A percentile compares a stretch with the other conserved stretches of the same genome.
phyloP scores from a whole-genome alignment of 2,329 filamentous ascomycete genomes.

The Talaromyces sp. region DNA sequence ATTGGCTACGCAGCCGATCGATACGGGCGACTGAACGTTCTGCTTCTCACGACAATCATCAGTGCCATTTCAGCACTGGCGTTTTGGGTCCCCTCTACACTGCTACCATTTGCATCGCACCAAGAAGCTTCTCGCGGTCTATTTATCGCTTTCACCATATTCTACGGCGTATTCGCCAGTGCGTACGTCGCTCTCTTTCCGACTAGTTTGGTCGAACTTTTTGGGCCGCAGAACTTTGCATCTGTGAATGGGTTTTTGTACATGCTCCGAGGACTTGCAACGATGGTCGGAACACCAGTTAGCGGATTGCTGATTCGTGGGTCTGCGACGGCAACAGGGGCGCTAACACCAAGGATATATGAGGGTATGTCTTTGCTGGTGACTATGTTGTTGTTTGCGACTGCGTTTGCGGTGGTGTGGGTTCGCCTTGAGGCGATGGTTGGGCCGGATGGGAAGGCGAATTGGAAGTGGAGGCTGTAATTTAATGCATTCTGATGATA shows the following conservation, averaged over 20 bases:
- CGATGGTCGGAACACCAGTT: conserved; percentile 38
- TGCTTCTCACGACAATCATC: conserved; percentile 31
- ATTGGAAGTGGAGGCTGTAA: conserved; percentile 11
- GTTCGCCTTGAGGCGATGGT: conserved; percentile 25
- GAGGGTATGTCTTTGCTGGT: conserved; percentile 27
- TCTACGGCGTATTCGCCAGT: conserved; percentile 38
- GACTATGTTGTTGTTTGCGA: conserved; percentile 23
- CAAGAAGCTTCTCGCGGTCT: conserved; percentile 18
- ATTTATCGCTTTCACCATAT: conserved; percentile 31
- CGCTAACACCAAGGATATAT: conserved; percentile 20
- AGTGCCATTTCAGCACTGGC: conserved; percentile 28
- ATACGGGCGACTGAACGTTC: conserved; percentile 38
- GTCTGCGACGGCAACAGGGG: conserved; percentile 13
- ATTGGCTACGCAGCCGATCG: conserved; percentile 39
- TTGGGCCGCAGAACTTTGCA: conserved; percentile 38
- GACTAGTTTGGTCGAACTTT: conserved; percentile 38
- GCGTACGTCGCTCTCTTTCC: conserved; percentile 42
- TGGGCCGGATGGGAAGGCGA: conserved; percentile 6
- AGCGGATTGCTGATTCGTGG: conserved; percentile 28
- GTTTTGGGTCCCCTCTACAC: conserved; percentile 26
- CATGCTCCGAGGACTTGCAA: conserved; percentile 38
- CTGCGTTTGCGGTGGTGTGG: conserved; percentile 27
- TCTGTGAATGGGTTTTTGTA: conserved; percentile 40
- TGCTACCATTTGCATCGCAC: conserved; percentile 13
- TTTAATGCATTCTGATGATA: background rate